A percentile compares a stretch with the other conserved stretches of the same genome.
phyloP scores from a whole-genome alignment of 495 filamentous ascomycete genomes.

The Talaromyces liani region DNA sequence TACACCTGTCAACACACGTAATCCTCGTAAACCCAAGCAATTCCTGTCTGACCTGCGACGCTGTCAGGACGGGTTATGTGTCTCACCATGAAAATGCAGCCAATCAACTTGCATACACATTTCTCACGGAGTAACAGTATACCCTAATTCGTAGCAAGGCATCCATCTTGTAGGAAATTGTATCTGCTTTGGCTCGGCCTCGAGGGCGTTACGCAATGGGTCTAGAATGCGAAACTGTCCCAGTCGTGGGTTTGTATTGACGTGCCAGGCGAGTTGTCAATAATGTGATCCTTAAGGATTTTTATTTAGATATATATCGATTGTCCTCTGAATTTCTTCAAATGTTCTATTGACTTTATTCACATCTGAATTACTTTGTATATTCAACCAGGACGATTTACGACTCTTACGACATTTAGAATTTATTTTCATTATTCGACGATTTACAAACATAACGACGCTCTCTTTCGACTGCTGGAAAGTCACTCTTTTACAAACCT shows the following conservation, averaged over 20 bases:
- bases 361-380: background rate
- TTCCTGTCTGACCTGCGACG: background rate
- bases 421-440: background rate
- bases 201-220: background rate
- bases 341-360: background rate
- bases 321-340: background rate
- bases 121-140: background rate
- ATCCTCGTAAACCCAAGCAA: background rate
- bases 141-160: background rate
- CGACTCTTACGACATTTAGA: background rate
- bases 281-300: background rate
- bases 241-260: background rate
- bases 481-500: background rate
- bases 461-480: background rate
- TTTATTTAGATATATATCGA: background rate
- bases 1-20: background rate
- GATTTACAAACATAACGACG: background rate
- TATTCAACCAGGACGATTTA: background rate
- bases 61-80: background rate
- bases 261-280: background rate
- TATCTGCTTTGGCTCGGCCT: background rate
- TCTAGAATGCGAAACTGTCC: slow-evolving; percentile 2
- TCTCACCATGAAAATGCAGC: background rate
- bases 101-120: background rate
- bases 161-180: background rate